A percentile compares a stretch with the other conserved stretches of the same genome.
Evolutionary conservation across 306 rosid species (phyloP).

Genomic region (Dalbergia cultrata): DNA sequence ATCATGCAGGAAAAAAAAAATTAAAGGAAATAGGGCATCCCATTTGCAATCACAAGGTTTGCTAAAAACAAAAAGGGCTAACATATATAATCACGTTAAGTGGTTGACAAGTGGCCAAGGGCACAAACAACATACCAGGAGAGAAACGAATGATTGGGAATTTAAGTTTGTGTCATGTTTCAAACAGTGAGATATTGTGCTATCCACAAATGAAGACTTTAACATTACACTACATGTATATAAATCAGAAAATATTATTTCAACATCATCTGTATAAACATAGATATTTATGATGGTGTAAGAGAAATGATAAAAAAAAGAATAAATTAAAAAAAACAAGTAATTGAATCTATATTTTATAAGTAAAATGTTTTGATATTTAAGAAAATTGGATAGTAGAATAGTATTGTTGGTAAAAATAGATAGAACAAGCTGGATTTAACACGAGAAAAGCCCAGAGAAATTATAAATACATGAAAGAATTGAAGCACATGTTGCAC

Average conservation of each 20-base stretch:
- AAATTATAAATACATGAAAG: not conserved
- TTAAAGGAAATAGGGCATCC: constrained; percentile 9
- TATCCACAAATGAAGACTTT: not conserved
- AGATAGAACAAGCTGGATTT: not conserved
- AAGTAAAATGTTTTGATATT: too few species aligned
- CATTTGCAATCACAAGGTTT: not conserved
- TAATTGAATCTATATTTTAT: too few species aligned
- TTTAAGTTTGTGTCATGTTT: constrained; percentile 13
- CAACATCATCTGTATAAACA: too few species aligned
- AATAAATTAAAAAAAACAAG: too few species aligned
- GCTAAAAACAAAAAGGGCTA: constrained; percentile 1
- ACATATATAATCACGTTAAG: not conserved
- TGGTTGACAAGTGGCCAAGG: constrained; percentile 15
- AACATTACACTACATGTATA: not conserved
- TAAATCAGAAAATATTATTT: not conserved
- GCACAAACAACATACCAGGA: constrained; percentile 37
- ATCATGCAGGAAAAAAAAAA: not conserved
- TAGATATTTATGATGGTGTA: too few species aligned
- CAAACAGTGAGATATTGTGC: constrained; percentile 40
- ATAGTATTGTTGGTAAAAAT: too few species aligned
- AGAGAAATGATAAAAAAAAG: not conserved
- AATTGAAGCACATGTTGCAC: not conserved
- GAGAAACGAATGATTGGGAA: not conserved
- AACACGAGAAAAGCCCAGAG: constrained; percentile 18
- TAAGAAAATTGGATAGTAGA: too few species aligned